These are phyloP conservation scores for Suhomyces guaymorum DNA, from an alignment of 1,139 yeast species.

Conservation along the genomic window DNA sequence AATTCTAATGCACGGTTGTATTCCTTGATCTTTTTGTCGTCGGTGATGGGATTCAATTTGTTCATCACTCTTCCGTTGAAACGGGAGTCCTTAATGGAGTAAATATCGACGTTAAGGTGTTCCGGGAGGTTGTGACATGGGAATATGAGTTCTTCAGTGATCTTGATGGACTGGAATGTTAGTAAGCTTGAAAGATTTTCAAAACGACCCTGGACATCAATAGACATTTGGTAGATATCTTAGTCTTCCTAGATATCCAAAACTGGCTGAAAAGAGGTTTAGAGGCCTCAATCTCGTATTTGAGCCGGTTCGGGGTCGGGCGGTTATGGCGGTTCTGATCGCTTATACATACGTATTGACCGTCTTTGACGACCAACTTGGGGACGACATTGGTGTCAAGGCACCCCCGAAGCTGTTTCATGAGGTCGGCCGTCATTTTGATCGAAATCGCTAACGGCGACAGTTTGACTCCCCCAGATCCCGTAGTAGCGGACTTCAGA, in stretches of 20 bases:
- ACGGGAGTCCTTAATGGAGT: slow-evolving; percentile 21
- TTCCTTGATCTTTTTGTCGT: slow-evolving; percentile 31
- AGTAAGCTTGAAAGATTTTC: slow-evolving; percentile 5
- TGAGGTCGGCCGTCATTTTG: slow-evolving; percentile 29
- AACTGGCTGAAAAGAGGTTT: too few species aligned
- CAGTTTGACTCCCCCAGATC: neutral
- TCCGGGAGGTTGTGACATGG: slow-evolving; percentile 41
- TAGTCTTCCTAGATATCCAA: too few species aligned
- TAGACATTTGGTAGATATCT: too few species aligned
- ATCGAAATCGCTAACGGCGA: slow-evolving; percentile 24
- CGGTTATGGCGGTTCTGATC: too few species aligned
- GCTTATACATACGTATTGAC: slow-evolving; percentile 31
- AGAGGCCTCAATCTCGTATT: too few species aligned
- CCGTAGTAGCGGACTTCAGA: slow-evolving; percentile 4
- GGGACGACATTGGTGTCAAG: slow-evolving; percentile 23
- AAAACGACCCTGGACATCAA: too few species aligned
- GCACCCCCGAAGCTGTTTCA: slow-evolving; percentile 23
- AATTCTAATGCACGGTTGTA: slow-evolving; percentile 16
- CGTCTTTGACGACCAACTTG: slow-evolving; percentile 40
- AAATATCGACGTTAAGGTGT: slow-evolving; percentile 39
- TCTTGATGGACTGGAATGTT: slow-evolving; percentile 29
- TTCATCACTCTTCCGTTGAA: slow-evolving; percentile 36
- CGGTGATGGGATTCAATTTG: slow-evolving; percentile 36
- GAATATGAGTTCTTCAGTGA: slow-evolving; percentile 29
- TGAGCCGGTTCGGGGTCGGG: too few species aligned